These are phyloP conservation scores for Castanea crenata DNA, from an alignment of 306 rosid species.

Conservation along the genomic window DNA sequence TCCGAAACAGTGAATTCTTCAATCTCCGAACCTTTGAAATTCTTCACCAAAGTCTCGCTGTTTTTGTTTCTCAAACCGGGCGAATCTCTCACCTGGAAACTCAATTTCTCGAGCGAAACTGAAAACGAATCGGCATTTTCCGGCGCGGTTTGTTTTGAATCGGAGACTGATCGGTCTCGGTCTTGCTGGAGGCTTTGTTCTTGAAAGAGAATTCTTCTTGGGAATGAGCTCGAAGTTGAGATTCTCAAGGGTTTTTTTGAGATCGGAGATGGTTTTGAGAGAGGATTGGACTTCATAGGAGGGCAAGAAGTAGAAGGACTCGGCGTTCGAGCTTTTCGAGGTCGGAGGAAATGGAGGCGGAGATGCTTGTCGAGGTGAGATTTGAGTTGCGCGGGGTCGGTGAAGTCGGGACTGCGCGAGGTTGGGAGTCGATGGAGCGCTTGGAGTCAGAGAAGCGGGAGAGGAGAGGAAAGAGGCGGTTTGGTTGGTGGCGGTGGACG, in stretches of 20 bases:
- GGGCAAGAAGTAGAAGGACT: constrained; percentile 73
- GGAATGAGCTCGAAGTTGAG: constrained; percentile 55
- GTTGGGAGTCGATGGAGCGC: constrained; percentile 49
- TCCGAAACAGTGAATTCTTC: constrained; percentile 79
- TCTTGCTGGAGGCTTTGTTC: constrained; percentile 54
- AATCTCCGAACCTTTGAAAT: constrained; percentile 49
- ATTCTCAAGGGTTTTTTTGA: constrained; percentile 47
- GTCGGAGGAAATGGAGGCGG: constrained; percentile 65
- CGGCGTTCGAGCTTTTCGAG: constrained; percentile 76
- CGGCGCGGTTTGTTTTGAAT: background rate
- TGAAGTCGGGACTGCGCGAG: constrained; percentile 41
- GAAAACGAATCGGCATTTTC: background rate
- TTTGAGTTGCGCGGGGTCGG: constrained; percentile 36
- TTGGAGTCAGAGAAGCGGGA: constrained; percentile 53
- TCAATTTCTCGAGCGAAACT: constrained; percentile 6
- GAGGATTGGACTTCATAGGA: constrained; percentile 77
- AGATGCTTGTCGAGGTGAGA: constrained; percentile 47
- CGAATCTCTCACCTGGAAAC: constrained; percentile 41
- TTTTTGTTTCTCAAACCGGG: constrained; percentile 56
- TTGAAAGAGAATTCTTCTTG: constrained; percentile 70
- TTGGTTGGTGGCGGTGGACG: constrained; percentile 48
- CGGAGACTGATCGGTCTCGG: background rate
- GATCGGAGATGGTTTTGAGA: constrained; percentile 59
- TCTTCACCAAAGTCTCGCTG: constrained; percentile 42
- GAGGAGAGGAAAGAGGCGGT: constrained; percentile 57